Evolutionary conservation across 768 basidiomycete species (phyloP).

Genomic region (Leccinum longicurvipes): DNA sequence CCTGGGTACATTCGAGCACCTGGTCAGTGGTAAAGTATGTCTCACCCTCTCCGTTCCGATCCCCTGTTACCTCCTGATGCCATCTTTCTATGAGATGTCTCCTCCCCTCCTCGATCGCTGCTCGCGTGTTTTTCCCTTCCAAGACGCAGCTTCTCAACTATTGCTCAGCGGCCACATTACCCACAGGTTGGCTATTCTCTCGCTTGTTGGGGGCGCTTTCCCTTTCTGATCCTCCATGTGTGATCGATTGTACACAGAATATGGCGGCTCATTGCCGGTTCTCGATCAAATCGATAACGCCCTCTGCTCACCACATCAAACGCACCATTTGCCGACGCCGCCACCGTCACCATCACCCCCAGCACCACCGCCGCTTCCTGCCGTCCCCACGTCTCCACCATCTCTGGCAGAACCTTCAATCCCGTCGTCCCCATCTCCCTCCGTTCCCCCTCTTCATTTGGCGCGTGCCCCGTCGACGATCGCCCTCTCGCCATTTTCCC

Average conservation of each 20-base stretch:
- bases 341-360: not conserved
- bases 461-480: slow-evolving; percentile 10
- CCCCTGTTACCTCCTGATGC: slow-evolving; percentile 3
- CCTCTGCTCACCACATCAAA: slow-evolving; percentile 25
- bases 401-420: not conserved
- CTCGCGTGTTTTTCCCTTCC: slow-evolving; percentile 66
- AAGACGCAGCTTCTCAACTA: slow-evolving; percentile 51
- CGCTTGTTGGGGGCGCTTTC: not conserved
- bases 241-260: slow-evolving; percentile 47
- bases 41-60: slow-evolving; percentile 8
- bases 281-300: slow-evolving; percentile 52
- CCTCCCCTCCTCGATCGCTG: slow-evolving; percentile 56
- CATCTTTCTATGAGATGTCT: slow-evolving; percentile 44
- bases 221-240: slow-evolving; percentile 13
- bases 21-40: slow-evolving; percentile 67
- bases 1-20: slow-evolving; percentile 67
- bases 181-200: slow-evolving; percentile 37
- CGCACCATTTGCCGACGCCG: slow-evolving; percentile 4
- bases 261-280: slow-evolving; percentile 58
- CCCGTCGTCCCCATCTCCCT: not conserved
- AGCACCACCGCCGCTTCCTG: not conserved
- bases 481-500: slow-evolving; percentile 51
- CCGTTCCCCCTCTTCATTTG: not conserved
- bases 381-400: not conserved
- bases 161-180: slow-evolving; percentile 51